Evolutionary conservation across 305 asterid genomes (phyloP).

Genomic region (Fraxinus latifolia): DNA sequence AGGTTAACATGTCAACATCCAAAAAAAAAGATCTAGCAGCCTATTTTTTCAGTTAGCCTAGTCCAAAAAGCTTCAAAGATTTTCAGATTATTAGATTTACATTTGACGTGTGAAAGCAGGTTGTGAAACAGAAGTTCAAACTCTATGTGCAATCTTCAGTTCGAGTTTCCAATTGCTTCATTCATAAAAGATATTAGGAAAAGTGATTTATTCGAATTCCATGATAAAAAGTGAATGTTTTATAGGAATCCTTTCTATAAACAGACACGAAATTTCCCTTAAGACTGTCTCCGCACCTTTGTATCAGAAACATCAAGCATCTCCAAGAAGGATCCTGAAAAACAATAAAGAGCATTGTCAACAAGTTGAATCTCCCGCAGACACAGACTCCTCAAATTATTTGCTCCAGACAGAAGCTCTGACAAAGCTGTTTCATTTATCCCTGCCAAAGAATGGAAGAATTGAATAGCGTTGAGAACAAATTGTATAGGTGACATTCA

Average conservation of each 20-base stretch:
- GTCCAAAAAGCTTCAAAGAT: not conserved
- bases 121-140: not conserved
- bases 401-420: slow-evolving; percentile 57
- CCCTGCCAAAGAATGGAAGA: slow-evolving; percentile 43
- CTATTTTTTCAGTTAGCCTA: slow-evolving; percentile 4
- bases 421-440: slow-evolving; percentile 42
- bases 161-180: slow-evolving; percentile 1
- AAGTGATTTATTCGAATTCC: not conserved
- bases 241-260: slow-evolving; percentile 7
- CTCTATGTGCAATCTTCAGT: not conserved
- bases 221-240: not conserved
- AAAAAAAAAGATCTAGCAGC: not conserved
- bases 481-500: slow-evolving; percentile 10
- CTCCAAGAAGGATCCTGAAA: slow-evolving; percentile 70
- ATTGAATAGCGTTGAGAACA: slow-evolving; percentile 3
- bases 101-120: not conserved
- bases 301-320: slow-evolving; percentile 82
- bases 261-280: slow-evolving; percentile 1
- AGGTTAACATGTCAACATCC: not conserved
- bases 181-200: not conserved
- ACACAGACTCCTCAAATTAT: slow-evolving; percentile 56
- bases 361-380: slow-evolving; percentile 61
- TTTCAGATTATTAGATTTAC: not conserved
- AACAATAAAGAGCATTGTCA: slow-evolving; percentile 51
- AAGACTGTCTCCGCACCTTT: slow-evolving; percentile 42